phyloP scores from a whole-genome alignment of 225 moss, liverwort and hornwort species.

The Pseudisothecium myosuroides region DNA sequence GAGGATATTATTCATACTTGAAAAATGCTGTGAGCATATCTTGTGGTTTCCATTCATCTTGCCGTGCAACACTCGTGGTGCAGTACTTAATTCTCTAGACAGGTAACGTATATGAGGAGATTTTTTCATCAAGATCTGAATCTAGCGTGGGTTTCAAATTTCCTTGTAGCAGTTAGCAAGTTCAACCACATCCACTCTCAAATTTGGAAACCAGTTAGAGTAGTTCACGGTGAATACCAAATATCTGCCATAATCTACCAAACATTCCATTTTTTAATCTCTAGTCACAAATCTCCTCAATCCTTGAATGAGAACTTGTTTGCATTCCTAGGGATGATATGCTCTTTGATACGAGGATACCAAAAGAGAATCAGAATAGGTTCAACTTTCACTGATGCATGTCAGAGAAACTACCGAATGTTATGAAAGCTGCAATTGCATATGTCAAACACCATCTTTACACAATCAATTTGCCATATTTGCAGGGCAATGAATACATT shows the following conservation, averaged over 20 bases:
- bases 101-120: neutral
- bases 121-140: neutral
- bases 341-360: neutral
- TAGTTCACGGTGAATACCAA: neutral
- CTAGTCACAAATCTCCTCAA: neutral
- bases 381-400: neutral
- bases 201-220: neutral
- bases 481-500: neutral
- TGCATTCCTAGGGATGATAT: neutral
- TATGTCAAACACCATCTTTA: neutral
- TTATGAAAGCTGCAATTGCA: neutral
- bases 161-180: no score
- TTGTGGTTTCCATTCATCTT: neutral
- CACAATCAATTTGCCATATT: no score
- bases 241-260: neutral
- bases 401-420: neutral
- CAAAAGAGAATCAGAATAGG: neutral
- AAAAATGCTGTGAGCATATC: neutral
- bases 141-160: neutral
- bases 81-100: neutral
- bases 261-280: neutral
- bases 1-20: neutral
- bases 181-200: neutral
- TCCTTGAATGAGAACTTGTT: neutral
- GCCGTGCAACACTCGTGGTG: neutral